Base-by-base conservation (phyloP, 2,329 filamentous ascomycete genomes). In the Escovopsis sp. region DNA sequence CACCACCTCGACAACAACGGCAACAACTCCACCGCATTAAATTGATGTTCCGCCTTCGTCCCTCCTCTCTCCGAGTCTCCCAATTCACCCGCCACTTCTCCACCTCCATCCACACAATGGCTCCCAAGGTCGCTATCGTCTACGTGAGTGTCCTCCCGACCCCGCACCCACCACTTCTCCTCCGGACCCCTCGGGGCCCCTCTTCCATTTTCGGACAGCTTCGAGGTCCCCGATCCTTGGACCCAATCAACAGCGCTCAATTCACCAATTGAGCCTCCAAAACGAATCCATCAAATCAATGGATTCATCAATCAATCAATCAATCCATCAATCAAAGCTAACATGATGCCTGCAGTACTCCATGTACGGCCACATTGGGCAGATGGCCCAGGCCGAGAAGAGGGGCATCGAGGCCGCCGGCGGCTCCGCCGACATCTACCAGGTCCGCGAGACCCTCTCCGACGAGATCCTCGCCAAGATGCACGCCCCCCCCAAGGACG, bases 61-160 rank as follows among this genome's bases (percentile, higher is more conserved):
- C 10, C 28, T 6, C 28, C 10, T 30, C 28, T 10, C 28, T 30
- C 28, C 15, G 15, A 15, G 28, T 10, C 28, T 6, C 6, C 6
- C 28, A 30, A 10, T 30, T 30, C 28, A 6, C 28, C 28, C 28
- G 28, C 28, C 28, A 6, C 12, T 36, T 15, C 18, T 36, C 34
- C n/a, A 15, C n/a, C 34, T 36, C 35, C 15, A 18, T 33, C 43
- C 38, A 45, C 70, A 73, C 56, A 57, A 93, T 94, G 86, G 85
- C 84, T 68, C 84, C 85, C 64, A 93, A 85, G 72, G 76, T 94
- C 60, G 87, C 87, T 55, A 91, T 94, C 66, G 77, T 94, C 62
- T 93, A 78, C 64, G 84, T 88, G 72, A 54, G 82, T 75, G 38
- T 41, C 39, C 47, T 36, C 43, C 36, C 42, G 40, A 40, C 37